Base-by-base conservation (phyloP, 1,139 yeast species). In the Candida smagusa region DNA sequence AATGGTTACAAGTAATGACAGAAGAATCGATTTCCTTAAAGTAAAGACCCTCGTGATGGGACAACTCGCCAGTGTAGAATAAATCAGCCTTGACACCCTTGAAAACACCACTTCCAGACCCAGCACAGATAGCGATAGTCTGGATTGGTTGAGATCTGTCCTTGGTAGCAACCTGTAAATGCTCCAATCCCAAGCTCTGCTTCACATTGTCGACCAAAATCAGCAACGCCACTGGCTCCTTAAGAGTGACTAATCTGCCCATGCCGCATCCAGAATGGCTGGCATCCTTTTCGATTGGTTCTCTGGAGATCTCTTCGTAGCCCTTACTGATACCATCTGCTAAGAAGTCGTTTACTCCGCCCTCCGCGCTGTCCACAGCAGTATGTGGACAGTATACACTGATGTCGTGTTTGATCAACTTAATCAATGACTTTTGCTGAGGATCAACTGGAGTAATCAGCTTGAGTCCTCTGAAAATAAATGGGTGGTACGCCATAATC, bases 381-480 rank as follows among this genome's bases (percentile, higher is more conserved):
- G 98, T 90, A 55, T 94, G 99, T 12, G 98, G 98, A 37, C 84
- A 85, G 58, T 92, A 92, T 1, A 94, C 98, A 40, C 90, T 79
- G 44, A 92, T 77, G 12, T 86, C 86, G 41, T 81, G 74, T 45
- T 81, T 80, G 38, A 89, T 83, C 49, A 94, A 70, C 41, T 75
- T 75, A 29, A 92, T 59, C 37, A 92, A 68, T 4, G 95, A 84
- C 24, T 64, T 65, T 54, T 92, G 97, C 57, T 92, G 97, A 0
- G 96, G 82, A 50, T 87, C 88, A 5, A 59, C 53, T 2, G 74
- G 66, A 2, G 81, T 74, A 40, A 94, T 75, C n/a, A 81, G 66
- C 58, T 90, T 94, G 58, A 94, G 74, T 0, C 96, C 95, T 22
- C 85, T 69, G 70, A 94, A 94, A 32, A 94, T 88, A 56, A 92